These are phyloP conservation scores for Orbilia javanica DNA, from an alignment of 2,329 filamentous ascomycete genomes.

Conservation along the genomic window DNA sequence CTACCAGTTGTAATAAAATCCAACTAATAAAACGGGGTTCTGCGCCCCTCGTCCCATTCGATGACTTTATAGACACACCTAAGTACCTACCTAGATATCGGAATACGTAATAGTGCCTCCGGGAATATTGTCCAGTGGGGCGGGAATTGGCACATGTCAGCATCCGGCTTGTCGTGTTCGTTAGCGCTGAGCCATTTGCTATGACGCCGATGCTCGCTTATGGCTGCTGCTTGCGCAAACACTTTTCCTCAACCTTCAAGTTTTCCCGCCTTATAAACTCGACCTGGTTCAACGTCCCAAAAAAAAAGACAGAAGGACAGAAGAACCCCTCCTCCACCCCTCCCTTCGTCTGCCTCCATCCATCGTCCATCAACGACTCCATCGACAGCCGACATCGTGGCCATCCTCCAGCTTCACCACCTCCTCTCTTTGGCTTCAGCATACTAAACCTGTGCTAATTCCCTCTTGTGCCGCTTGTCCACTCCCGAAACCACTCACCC, in stretches of 20 bases:
- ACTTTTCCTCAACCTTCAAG: constrained; percentile 30
- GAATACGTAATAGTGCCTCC: neutral
- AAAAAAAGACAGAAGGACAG: neutral
- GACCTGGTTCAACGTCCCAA: neutral
- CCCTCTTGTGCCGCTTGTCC: constrained; percentile 5
- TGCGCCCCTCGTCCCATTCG: neutral
- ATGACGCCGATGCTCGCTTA: constrained; percentile 47
- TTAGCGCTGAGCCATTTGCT: constrained; percentile 29
- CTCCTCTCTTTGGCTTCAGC: constrained; percentile 23
- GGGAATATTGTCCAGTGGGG: neutral
- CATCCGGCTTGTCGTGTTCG: neutral
- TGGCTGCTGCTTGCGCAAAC: constrained; percentile 50
- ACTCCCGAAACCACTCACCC: constrained; percentile 19
- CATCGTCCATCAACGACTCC: constrained; percentile 39
- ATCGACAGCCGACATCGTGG: constrained; percentile 20
- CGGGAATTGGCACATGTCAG: constrained; percentile 30
- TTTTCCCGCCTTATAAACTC: constrained; percentile 4
- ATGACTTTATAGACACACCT: too few species aligned
- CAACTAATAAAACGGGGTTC: constrained; percentile 9
- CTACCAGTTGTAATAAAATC: neutral
- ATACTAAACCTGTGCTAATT: constrained; percentile 11
- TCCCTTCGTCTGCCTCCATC: constrained; percentile 37
- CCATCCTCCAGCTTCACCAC: neutral
- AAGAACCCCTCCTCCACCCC: constrained; percentile 10
- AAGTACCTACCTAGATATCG: too few species aligned